phyloP scores from a whole-genome alignment of 768 basidiomycete species.

The Psilocybe sp. region DNA sequence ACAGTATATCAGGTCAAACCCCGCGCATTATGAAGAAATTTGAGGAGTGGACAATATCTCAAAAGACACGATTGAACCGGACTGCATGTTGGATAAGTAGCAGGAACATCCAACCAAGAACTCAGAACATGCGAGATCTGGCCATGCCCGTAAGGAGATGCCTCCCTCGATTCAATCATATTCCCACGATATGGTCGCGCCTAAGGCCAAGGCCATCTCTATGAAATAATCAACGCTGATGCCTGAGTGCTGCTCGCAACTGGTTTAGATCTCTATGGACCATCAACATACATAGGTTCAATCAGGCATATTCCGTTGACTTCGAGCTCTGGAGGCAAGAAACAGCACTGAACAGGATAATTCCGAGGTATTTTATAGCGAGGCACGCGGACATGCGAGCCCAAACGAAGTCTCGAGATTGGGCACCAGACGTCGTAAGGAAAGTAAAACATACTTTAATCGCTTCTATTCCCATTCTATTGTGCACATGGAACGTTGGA shows the following conservation, averaged over 20 bases:
- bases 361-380: not conserved
- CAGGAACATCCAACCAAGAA: constrained; percentile 38
- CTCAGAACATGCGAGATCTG: constrained; percentile 37
- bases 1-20: constrained; percentile 19
- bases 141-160: constrained; percentile 23
- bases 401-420: too few relatives aligned
- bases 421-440: too few relatives aligned
- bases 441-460: too few relatives aligned
- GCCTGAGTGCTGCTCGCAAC: too few relatives aligned
- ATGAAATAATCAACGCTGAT: too few relatives aligned
- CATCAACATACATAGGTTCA: too few relatives aligned
- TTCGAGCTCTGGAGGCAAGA: too few relatives aligned
- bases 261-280: too few relatives aligned
- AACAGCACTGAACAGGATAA: too few relatives aligned
- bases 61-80: constrained; percentile 47
- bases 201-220: constrained; percentile 6
- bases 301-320: too few relatives aligned
- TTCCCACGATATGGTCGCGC: constrained; percentile 46
- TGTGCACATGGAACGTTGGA: too few relatives aligned
- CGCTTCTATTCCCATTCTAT: too few relatives aligned
- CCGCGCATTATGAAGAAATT: constrained; percentile 33
- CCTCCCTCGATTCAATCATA: constrained; percentile 22
- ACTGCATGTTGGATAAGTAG: constrained; percentile 25
- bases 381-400: constrained; percentile 10
- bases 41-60: constrained; percentile 5